Base-by-base conservation (phyloP, 2,329 filamentous ascomycete genomes). In the Coniosporium tulheliwenetii region DNA sequence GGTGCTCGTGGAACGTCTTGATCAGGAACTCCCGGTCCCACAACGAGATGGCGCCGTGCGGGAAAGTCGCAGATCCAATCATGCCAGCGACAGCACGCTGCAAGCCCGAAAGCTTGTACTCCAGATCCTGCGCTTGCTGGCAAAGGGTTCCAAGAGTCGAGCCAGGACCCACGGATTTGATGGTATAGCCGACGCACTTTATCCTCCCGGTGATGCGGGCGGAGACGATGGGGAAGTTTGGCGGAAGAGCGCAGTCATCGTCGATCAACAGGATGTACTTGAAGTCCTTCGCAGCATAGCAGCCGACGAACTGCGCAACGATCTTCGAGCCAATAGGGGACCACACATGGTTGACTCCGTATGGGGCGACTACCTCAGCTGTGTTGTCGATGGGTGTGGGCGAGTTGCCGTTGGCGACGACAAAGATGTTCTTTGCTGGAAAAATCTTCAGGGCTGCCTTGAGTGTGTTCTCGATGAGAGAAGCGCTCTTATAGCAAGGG, bases 51-150 rank as follows among this genome's bases (percentile, higher is more conserved):
- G 65, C 65, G 10, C 65, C 65, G 41, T 69, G 65, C 0, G 65
- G 64, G 41, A 68, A 69, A 0, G 62, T 67, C 1, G 63, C 61
- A 40, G 58, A 64, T 30, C 65, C 65, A 19, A 63, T 41, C 36
- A 53, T 59, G 5, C 63, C 64, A 5, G 60, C 58, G 40, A 67
- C 62, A 16, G 55, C 52, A n/a, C 64, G 56, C 40, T 61, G 57
- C 5, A 69, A 49, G 9, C 65, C 65, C 8, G 61, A 62, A 36
- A 68, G 52, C 43, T 68, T 69, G 48, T 68, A 69, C 44, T 69
- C 65, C 12, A 68, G 50, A 47, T 69, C 65, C 41, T 69, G 65
- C 0, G 63, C 64, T 43, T 66, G 65, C 39, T 65, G 62, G 26
- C 61, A 62, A 40, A 51, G 58, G 5, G 58, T 62, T 5, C 56